These are phyloP conservation scores for Microdochium trichocladiopsis DNA, from an alignment of 2,329 filamentous ascomycete species.

Conservation along the genomic window DNA sequence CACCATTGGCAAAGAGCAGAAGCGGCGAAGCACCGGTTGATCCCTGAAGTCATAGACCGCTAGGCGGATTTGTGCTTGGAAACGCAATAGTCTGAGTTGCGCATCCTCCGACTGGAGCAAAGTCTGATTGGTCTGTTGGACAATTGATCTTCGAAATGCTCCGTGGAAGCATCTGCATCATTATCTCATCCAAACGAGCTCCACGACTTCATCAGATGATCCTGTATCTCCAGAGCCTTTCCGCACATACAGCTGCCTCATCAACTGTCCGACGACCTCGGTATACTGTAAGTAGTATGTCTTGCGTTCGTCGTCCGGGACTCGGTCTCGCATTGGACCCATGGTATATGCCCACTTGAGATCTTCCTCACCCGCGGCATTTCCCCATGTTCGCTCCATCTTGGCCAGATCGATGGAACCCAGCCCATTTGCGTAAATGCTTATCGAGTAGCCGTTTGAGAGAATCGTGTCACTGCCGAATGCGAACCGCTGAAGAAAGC, in stretches of 20 bases:
- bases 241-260: background rate
- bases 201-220: background rate
- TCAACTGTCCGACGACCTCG: too few relatives aligned
- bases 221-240: background rate
- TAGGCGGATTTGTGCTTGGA: too few relatives aligned
- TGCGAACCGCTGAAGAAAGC: slow-evolving; percentile 49
- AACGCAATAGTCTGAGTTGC: too few relatives aligned
- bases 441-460: slow-evolving; percentile 52
- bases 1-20: too few relatives aligned
- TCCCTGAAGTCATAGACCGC: too few relatives aligned
- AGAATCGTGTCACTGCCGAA: slow-evolving; percentile 38
- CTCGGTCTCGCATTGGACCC: background rate
- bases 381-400: slow-evolving; percentile 47
- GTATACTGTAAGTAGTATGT: background rate
- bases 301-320: background rate
- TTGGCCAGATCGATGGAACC: slow-evolving; percentile 32
- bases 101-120: too few relatives aligned
- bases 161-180: too few relatives aligned
- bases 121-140: too few relatives aligned
- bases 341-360: background rate
- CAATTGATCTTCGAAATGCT: too few relatives aligned
- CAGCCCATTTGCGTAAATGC: slow-evolving; percentile 34
- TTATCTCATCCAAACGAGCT: background rate
- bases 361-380: slow-evolving; percentile 27
- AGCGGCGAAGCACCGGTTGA: too few relatives aligned